A percentile compares a stretch with the other conserved stretches of the same genome.
phyloP scores from a whole-genome alignment of 148 eudicot genomes.

The Suaeda aralocaspica region DNA sequence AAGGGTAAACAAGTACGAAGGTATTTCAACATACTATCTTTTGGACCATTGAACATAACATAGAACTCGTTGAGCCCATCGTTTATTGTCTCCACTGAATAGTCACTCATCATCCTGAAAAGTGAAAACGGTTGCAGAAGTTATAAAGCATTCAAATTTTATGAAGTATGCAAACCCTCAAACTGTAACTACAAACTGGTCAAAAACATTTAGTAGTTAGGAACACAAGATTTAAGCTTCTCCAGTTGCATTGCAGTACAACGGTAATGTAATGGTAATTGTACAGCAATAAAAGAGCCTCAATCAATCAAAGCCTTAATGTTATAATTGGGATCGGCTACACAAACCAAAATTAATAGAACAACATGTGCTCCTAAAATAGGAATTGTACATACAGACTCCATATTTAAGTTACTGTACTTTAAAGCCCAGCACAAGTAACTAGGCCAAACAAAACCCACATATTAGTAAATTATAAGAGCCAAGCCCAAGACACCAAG shows the following conservation, averaged over 20 bases:
- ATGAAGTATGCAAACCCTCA: background rate
- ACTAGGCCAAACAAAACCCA: background rate
- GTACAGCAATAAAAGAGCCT: background rate
- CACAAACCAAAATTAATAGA: too few relatives aligned
- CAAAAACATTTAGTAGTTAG: too few relatives aligned
- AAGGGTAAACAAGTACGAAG: background rate
- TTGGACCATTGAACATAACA: constrained; percentile 82
- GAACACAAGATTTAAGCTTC: too few relatives aligned
- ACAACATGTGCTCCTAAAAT: background rate
- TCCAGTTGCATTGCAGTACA: background rate
- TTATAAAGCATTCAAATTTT: background rate
- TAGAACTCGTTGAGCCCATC: constrained; percentile 76
- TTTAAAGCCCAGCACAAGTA: background rate
- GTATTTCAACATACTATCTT: constrained; percentile 52
- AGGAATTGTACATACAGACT: background rate
- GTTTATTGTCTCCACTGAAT: constrained; percentile 69
- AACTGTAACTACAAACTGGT: background rate
- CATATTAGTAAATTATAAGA: background rate
- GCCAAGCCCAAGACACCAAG: background rate
- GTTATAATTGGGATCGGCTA: too few relatives aligned
- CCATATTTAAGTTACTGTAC: background rate
- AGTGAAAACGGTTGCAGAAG: constrained; percentile 24
- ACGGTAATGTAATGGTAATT: background rate
- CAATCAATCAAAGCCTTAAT: too few relatives aligned
- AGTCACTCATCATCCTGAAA: constrained; percentile 85